These are phyloP conservation scores for Phanerochaete carnosa DNA, from an alignment of 768 basidiomycete genomes.

Conservation along the genomic window DNA sequence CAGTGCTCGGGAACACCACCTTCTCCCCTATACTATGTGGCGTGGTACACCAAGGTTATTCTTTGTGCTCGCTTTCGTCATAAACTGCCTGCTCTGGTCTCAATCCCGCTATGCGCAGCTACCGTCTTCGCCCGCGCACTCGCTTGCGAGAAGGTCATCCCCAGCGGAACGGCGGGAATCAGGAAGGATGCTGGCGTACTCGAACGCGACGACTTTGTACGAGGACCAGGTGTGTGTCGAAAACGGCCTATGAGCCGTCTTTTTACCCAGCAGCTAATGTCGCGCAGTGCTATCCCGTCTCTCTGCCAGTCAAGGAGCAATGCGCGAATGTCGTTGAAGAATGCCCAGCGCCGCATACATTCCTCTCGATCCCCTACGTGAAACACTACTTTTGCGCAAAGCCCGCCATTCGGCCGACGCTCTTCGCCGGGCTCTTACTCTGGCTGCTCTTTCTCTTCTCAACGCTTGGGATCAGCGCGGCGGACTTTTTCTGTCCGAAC, in stretches of 20 bases:
- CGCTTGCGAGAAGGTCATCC: not conserved
- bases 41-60: slow-evolving; percentile 42
- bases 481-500: slow-evolving; percentile 98
- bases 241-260: not conserved
- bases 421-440: slow-evolving; percentile 60
- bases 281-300: slow-evolving; percentile 62
- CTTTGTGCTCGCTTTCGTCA: slow-evolving; percentile 48
- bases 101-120: slow-evolving; percentile 28
- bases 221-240: slow-evolving; percentile 2
- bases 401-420: slow-evolving; percentile 47
- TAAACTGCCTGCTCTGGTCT: slow-evolving; percentile 68
- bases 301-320: slow-evolving; percentile 50
- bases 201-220: not conserved
- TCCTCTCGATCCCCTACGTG: slow-evolving; percentile 71
- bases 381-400: slow-evolving; percentile 68
- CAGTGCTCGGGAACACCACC: not conserved
- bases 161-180: not conserved
- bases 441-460: slow-evolving; percentile 95
- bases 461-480: slow-evolving; percentile 90
- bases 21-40: slow-evolving; percentile 39
- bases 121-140: slow-evolving; percentile 2
- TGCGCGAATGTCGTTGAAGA: slow-evolving; percentile 57
- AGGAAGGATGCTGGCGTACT: not conserved
- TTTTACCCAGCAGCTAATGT: not conserved
- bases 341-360: slow-evolving; percentile 60